phyloP scores from a whole-genome alignment of 441 rosid species.

The Arabidopsis lyrata region DNA sequence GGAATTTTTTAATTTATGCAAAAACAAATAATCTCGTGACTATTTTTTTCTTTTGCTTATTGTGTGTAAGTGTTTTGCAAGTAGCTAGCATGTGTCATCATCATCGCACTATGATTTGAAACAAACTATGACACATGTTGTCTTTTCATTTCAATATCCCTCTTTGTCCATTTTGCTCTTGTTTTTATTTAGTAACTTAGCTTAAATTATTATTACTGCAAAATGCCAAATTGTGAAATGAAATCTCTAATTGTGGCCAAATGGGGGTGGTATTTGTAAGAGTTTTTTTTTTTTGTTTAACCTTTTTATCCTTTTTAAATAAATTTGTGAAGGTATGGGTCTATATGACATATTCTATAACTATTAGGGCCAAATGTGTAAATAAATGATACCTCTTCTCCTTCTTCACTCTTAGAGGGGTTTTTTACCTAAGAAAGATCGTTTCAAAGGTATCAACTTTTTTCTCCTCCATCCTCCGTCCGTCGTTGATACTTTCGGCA shows the following conservation, averaged over 20 bases:
- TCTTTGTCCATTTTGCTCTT: slow-evolving; percentile 3
- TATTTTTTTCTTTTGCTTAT: not conserved
- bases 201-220: not conserved
- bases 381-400: slow-evolving; percentile 5
- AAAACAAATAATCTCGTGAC: not conserved
- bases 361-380: slow-evolving; percentile 21
- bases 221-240: slow-evolving; percentile 28
- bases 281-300: too few species aligned
- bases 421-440: slow-evolving; percentile 10
- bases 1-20: too few species aligned
- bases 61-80: slow-evolving; percentile 1
- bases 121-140: slow-evolving; percentile 25
- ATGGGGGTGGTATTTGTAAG: not conserved
- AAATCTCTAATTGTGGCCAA: not conserved
- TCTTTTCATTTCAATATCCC: slow-evolving; percentile 1
- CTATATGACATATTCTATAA: slow-evolving; percentile 4
- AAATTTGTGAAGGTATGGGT: not conserved
- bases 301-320: too few species aligned
- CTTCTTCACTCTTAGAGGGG: slow-evolving; percentile 9
- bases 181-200: not conserved
- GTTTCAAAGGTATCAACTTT: slow-evolving; percentile 11
- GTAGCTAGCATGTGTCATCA: slow-evolving; percentile 32
- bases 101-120: slow-evolving; percentile 28
- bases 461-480: not conserved
- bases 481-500: not conserved